Conservation (phyloP, 1,284 basidiomycete genomes). For the Naganishia sp. region DNA sequence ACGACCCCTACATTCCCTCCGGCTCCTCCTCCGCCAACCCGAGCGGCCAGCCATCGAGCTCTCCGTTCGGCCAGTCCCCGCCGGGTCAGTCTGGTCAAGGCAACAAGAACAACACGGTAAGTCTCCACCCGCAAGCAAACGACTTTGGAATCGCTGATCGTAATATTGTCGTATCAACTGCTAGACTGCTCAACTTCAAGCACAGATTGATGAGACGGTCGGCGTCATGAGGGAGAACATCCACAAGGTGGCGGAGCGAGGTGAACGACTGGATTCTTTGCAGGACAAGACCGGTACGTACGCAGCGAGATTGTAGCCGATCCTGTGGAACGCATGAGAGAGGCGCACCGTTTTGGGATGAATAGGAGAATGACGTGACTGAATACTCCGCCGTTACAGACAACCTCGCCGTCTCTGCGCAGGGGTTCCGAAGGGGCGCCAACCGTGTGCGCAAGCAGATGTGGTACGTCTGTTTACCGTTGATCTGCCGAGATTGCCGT, state of each 20-base stretch:
- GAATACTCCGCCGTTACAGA: slow-evolving; percentile 59
- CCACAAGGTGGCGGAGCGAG: slow-evolving; percentile 81
- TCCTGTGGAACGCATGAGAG: not conserved
- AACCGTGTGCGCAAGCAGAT: slow-evolving; percentile 96
- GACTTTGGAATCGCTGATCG: too few relatives aligned
- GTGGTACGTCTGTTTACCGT: slow-evolving; percentile 46
- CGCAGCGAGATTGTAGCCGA: not conserved
- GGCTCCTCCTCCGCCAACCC: slow-evolving; percentile 67
- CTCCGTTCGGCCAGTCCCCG: slow-evolving; percentile 1
- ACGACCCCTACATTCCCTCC: slow-evolving; percentile 92
- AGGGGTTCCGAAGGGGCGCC: slow-evolving; percentile 95
- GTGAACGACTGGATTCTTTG: slow-evolving; percentile 87
- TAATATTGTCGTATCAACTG: not conserved
- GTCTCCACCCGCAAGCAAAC: not conserved
- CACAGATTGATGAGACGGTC: slow-evolving; percentile 91
- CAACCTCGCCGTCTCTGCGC: slow-evolving; percentile 96
- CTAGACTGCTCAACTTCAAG: slow-evolving; percentile 86
- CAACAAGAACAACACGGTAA: slow-evolving; percentile 11
- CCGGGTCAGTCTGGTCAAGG: not conserved
- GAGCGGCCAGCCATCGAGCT: slow-evolving; percentile 52
- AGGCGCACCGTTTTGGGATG: not conserved
- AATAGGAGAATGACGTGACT: not conserved
- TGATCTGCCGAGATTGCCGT: slow-evolving; percentile 18
- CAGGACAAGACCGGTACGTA: slow-evolving; percentile 95
- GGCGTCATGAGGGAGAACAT: slow-evolving; percentile 98